Evolutionary conservation across 129 eudicot genomes (phyloP).

Genomic region (Saussurea involucrata): DNA sequence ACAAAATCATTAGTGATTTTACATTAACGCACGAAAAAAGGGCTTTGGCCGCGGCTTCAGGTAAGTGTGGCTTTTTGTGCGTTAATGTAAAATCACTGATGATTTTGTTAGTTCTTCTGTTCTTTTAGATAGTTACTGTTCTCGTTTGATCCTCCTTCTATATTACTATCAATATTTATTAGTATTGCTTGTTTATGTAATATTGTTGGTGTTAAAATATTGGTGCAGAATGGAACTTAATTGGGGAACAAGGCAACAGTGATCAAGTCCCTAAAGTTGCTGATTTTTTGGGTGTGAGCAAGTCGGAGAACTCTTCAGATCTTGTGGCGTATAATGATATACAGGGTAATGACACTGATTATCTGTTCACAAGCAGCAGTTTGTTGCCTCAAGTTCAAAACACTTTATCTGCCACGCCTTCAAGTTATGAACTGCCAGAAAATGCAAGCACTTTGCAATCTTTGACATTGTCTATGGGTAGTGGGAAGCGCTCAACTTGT

Average conservation of each 20-base stretch:
- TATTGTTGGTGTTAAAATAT: background rate
- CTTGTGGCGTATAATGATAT: constrained; percentile 61
- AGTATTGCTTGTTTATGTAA: background rate
- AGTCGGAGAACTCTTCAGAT: constrained; percentile 73
- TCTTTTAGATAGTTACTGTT: no score
- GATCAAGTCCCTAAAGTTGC: constrained; percentile 87
- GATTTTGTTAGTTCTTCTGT: no score
- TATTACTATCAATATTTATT: background rate
- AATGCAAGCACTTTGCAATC: constrained; percentile 78
- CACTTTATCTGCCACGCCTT: constrained; percentile 36
- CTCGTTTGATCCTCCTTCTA: no score
- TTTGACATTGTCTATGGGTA: constrained; percentile 89
- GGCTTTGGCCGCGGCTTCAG: no score
- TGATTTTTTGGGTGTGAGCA: constrained; percentile 88
- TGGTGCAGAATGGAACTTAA: constrained; percentile 80
- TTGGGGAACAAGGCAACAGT: constrained; percentile 55
- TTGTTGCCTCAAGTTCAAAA: constrained; percentile 50
- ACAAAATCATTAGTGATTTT: no score
- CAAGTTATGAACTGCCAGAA: constrained; percentile 57
- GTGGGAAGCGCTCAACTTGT: constrained; percentile 73
- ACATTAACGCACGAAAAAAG: no score
- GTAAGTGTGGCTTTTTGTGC: no score
- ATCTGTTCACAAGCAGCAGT: constrained; percentile 48
- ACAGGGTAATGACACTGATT: constrained; percentile 57
- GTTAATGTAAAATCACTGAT: no score